Conservation (phyloP, 106 monocot genomes). For the Narthecium ossifragum region DNA sequence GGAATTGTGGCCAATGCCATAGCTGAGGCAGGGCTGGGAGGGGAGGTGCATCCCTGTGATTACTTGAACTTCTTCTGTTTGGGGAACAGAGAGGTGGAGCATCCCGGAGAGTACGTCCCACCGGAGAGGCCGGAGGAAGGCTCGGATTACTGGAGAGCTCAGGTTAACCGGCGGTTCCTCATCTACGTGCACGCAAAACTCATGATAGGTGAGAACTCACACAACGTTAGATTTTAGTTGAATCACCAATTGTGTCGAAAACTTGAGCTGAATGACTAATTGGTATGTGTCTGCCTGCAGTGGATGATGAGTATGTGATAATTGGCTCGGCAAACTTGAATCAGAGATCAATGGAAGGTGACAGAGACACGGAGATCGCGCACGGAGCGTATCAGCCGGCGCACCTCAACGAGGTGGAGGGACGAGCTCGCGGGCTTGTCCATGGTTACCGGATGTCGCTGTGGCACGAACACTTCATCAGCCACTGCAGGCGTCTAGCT, state of each 20-base stretch:
- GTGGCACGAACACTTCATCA: slow-evolving; percentile 64
- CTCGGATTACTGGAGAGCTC: slow-evolving; percentile 29
- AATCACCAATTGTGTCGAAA: background rate
- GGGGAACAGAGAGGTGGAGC: slow-evolving; percentile 42
- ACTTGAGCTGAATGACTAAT: background rate
- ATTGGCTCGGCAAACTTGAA: slow-evolving; percentile 76
- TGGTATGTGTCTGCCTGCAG: slow-evolving; percentile 4
- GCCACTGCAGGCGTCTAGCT: slow-evolving; percentile 9
- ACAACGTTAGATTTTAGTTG: too few relatives aligned
- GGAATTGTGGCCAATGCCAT: slow-evolving; percentile 29
- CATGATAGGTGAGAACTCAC: slow-evolving; percentile 65
- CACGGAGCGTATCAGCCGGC: slow-evolving; percentile 59
- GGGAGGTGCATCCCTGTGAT: slow-evolving; percentile 25
- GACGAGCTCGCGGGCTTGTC: slow-evolving; percentile 27
- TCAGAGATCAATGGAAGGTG: slow-evolving; percentile 63
- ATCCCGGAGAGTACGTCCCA: slow-evolving; percentile 22
- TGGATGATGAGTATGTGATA: slow-evolving; percentile 73
- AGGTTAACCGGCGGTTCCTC: slow-evolving; percentile 52
- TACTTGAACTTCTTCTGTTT: slow-evolving; percentile 67
- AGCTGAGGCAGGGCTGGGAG: slow-evolving; percentile 1
- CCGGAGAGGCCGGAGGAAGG: slow-evolving; percentile 5
- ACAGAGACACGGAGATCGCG: slow-evolving; percentile 60
- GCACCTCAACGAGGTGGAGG: slow-evolving; percentile 17
- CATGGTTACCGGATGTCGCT: slow-evolving; percentile 60
- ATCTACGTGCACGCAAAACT: slow-evolving; percentile 69